Evolutionary conservation across 192 early-diverging fungal genomes (phyloP), one percentile per base, ranked within the genome.

Genomic region (Entomortierella chlamydospora): DNA sequence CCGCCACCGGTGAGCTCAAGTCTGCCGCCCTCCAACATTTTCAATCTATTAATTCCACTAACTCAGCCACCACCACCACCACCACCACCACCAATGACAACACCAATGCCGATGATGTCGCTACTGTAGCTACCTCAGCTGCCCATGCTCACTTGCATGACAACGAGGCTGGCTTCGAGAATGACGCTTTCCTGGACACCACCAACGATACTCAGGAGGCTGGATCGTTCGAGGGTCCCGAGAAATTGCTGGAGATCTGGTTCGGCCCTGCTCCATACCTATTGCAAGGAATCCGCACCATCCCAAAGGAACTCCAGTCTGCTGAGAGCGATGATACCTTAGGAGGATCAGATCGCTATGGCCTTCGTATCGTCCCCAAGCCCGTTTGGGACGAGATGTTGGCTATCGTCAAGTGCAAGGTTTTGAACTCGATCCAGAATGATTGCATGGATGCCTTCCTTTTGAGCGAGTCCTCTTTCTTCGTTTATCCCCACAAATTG

Each of bases 211-310:
- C 43, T 23, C 73, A 78, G 67, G 73, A 78, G 31, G 67, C 67
- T 61, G 81, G 81, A 68, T 65, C 69, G 70, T 99, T 99, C 82
- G 98, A 99, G 83, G 98, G 98, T 39, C 96, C 98, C 71, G 98
- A 99, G 83, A 99, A 99, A 84, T 89, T 99, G 34, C 83, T 99
- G 70, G 98, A 99, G 80, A 91, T 99, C 70, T 99, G 96, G 98
- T 99, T 99, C 83, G 71, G 85, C 29, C 87, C 89, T 59, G 82
- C 83, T 51, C 81, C 85, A 49, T 84, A 81, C 47, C 68, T 66
- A 29, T 49, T 74, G 54, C 81, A 73, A 41, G 64, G 64, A 45
- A 72, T 68, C 61, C 83, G 58, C 20, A 70, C 70, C 56, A 58
- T 74, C 30, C 73, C 63, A 55, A 10, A 33, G 23, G 70, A 66